phyloP scores from a whole-genome alignment of 371 early-diverging fungal genomes.

The Mucor sp. region DNA sequence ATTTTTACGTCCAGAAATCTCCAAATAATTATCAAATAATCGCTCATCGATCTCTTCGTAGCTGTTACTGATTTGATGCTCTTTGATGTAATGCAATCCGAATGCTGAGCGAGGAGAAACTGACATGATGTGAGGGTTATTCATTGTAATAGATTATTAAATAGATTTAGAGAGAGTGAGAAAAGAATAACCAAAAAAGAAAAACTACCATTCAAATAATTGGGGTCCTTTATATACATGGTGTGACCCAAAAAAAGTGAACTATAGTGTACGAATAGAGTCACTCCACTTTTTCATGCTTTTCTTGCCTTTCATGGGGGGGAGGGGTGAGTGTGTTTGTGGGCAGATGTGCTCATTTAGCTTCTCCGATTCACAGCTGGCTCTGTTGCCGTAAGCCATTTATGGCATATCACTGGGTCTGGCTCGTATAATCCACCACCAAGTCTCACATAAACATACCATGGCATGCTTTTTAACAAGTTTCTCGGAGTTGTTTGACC shows the following conservation, averaged over 20 bases:
- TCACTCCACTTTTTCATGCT: slow-evolving; percentile 9
- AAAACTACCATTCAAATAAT: neutral
- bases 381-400: neutral
- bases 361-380: neutral
- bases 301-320: neutral
- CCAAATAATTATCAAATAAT: slow-evolving; percentile 14
- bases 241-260: slow-evolving; percentile 3
- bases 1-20: neutral
- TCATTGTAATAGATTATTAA: slow-evolving; percentile 7
- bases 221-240: slow-evolving; percentile 5
- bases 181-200: slow-evolving; percentile 5
- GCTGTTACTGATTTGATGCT: neutral
- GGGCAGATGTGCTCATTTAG: neutral
- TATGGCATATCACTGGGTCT: slow-evolving; percentile 5
- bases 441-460: neutral
- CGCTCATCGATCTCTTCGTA: slow-evolving; percentile 22
- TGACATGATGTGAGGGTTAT: slow-evolving; percentile 6
- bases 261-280: neutral
- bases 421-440: neutral
- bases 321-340: neutral
- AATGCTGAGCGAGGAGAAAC: slow-evolving; percentile 6
- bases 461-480: slow-evolving; percentile 10
- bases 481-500: slow-evolving; percentile 8
- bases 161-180: neutral
- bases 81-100: neutral